Evolutionary conservation across 139 green algal species (phyloP).

Genomic region (Asterochloris erici): DNA sequence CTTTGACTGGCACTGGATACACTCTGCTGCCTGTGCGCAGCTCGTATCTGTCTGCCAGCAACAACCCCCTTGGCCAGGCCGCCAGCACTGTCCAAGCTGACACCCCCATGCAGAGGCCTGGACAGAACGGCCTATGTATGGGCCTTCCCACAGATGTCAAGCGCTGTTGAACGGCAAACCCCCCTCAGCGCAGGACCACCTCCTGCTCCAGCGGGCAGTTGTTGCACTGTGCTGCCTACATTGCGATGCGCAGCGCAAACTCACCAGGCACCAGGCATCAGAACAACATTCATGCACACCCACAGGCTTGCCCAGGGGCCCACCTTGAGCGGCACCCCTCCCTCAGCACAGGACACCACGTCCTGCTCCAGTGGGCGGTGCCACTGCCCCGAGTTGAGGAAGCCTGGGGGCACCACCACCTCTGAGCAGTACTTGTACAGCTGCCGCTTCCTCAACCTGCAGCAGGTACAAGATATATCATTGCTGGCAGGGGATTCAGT

Average conservation of each 20-base stretch:
- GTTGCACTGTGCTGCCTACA: too few species aligned
- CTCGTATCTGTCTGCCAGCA: background rate
- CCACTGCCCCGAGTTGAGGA: slow-evolving; percentile 3
- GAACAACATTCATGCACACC: background rate
- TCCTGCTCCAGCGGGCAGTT: too few species aligned
- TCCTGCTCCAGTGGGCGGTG: background rate
- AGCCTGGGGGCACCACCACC: slow-evolving; percentile 34
- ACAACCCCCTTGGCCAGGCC: background rate
- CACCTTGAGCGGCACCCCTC: slow-evolving; percentile 8
- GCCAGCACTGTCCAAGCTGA: background rate
- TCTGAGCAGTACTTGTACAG: slow-evolving; percentile 70
- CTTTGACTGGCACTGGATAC: background rate
- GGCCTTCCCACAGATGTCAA: too few species aligned
- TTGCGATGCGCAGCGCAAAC: background rate
- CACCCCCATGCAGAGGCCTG: background rate
- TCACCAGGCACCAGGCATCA: background rate
- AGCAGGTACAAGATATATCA: background rate
- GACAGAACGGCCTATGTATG: too few species aligned
- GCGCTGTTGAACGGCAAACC: too few species aligned
- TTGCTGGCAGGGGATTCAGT: too few species aligned
- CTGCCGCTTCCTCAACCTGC: slow-evolving; percentile 47
- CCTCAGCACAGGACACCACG: slow-evolving; percentile 4
- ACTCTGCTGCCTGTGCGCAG: background rate
- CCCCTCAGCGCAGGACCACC: too few species aligned
- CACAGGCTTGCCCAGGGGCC: slow-evolving; percentile 1